Conservation (phyloP, 83 land plant species). For the Picea abies region DNA sequence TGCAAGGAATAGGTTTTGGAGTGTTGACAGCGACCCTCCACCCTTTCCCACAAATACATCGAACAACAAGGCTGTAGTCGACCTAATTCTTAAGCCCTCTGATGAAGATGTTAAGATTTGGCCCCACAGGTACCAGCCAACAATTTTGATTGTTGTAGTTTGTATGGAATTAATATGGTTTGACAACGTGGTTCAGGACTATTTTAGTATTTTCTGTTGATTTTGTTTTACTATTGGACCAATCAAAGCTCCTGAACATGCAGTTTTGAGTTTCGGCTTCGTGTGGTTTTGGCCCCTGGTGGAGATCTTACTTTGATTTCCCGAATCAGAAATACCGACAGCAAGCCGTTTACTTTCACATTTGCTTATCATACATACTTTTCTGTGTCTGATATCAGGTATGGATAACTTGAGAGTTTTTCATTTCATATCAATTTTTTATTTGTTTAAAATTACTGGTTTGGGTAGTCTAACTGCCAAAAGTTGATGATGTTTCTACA, state of each 20-base stretch:
- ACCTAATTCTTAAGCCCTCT: constrained; percentile 75
- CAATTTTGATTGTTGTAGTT: not conserved
- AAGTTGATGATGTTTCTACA: too few relatives aligned
- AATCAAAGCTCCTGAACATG: not conserved
- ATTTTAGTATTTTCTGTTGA: too few relatives aligned
- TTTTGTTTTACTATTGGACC: not conserved
- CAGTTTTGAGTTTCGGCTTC: constrained; percentile 65
- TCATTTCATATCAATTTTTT: too few relatives aligned
- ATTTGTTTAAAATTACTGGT: too few relatives aligned
- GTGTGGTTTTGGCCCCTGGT: constrained; percentile 53
- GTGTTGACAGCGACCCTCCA: constrained; percentile 66
- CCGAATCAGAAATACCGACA: constrained; percentile 69
- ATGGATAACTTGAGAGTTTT: not conserved
- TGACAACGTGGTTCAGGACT: not conserved
- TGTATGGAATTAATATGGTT: not conserved
- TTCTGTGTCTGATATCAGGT: constrained; percentile 91
- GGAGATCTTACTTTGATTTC: constrained; percentile 69
- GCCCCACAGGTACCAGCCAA: constrained; percentile 59
- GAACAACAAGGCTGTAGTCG: constrained; percentile 48
- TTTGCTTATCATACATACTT: constrained; percentile 94
- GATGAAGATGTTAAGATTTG: constrained; percentile 81
- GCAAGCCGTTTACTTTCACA: constrained; percentile 82
- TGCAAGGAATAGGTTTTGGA: constrained; percentile 85
- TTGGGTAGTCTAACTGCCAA: too few relatives aligned
- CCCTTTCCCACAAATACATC: constrained; percentile 48